phyloP scores from a whole-genome alignment of 176 grass and related monocot species.

The Elaeis guineensis region DNA sequence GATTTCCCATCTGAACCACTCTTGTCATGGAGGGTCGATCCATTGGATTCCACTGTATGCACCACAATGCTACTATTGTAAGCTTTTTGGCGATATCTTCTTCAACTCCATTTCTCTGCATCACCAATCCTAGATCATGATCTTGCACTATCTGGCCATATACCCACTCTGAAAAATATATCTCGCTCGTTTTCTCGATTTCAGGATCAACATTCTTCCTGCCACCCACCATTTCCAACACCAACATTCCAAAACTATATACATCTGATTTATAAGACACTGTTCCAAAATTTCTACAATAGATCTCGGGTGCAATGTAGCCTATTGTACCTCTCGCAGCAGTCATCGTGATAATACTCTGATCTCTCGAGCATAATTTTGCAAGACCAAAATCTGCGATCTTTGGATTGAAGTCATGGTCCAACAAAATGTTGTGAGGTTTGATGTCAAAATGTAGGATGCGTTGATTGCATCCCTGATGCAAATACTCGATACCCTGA shows the following conservation, averaged over 20 bases:
- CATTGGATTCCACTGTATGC: conserved; percentile 38
- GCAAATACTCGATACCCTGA: conserved; percentile 1
- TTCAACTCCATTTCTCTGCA: not conserved
- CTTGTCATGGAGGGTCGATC: conserved; percentile 44
- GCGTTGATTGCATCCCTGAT: conserved; percentile 8
- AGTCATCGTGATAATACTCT: too few relatives aligned
- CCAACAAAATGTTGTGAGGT: too few relatives aligned
- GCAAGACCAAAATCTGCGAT: too few relatives aligned
- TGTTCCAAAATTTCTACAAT: conserved; percentile 3
- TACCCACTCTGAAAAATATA: too few relatives aligned
- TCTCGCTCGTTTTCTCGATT: too few relatives aligned
- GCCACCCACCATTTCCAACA: conserved; percentile 1
- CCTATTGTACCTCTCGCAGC: too few relatives aligned
- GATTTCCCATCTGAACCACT: conserved; percentile 39
- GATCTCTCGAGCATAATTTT: too few relatives aligned
- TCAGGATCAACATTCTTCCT: not conserved
- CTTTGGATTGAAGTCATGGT: too few relatives aligned
- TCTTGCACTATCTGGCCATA: not conserved
- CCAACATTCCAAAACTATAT: conserved; percentile 8
- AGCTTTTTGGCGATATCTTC: conserved; percentile 3
- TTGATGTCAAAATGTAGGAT: conserved; percentile 13
- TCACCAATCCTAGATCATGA: not conserved
- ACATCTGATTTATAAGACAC: conserved; percentile 3
- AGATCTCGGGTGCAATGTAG: too few relatives aligned
- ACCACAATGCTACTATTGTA: not conserved